Evolutionary conservation across 2,329 filamentous ascomycete species (phyloP), one percentile per base, ranked within the genome.

Genomic region (Hypoxylon sp.): DNA sequence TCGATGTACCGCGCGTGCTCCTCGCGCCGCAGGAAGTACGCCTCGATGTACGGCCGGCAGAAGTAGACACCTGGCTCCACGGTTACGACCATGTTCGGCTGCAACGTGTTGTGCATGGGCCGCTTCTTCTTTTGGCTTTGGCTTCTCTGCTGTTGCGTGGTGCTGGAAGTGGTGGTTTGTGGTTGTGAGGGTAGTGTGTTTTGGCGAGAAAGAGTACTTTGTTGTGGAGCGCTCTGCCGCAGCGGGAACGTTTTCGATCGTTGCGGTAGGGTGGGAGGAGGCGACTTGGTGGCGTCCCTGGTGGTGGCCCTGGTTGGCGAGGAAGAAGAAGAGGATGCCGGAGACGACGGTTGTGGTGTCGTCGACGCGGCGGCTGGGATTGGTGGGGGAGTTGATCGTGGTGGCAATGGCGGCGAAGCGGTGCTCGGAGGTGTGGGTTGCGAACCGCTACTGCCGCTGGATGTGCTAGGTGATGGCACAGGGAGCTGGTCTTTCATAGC

Each of bases 1-100:
- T 94, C 86, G 74, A 96, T 90, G 73, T 87, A 92, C 64, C 84
- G 83, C 41, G 84, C 82, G 76, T 91, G 89, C 61, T 82, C 80
- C 1, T 84, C 80, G 64, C 87, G 84, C 56, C 85, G 83, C 73
- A 91, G 83, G 76, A 92, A 87, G 76, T 89, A 90, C 19, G 87
- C 87, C 80, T 93, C 87, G 65, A 94, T 87, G 69, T 92, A 93
- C 60, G 89, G 90, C 36, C 86, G 84, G 77, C 90, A 91, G 80
- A 94, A 94, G 79, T 94, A 94, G 41, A 91, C 83, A 69, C 93
- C 93, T 1, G 93, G 93, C 81, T 96, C 93, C 51, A 94, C 86
- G 0, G 93, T 96, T 17, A 96, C 87, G 41, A 95, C 85, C 83
- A 93, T 92, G 53, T 88, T 85, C 11, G 87, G 81, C 70, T 81